phyloP scores from a whole-genome alignment of 805 yeast genomes.

The Kuraishia borneana region DNA sequence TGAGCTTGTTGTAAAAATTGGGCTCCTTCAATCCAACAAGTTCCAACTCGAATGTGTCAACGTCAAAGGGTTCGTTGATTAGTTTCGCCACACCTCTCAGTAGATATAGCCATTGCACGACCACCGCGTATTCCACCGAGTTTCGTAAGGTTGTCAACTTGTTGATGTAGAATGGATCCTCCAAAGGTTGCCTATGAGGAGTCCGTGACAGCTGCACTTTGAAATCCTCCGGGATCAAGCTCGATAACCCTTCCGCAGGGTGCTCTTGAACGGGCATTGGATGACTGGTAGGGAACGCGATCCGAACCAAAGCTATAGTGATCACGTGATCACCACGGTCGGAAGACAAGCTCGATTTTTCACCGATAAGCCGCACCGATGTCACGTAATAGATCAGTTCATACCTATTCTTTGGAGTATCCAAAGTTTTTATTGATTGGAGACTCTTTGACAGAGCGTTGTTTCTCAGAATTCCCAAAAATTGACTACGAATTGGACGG shows the following conservation, averaged over 20 bases:
- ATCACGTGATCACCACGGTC: not conserved
- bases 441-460: slow-evolving; percentile 23
- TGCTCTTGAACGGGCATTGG: slow-evolving; percentile 9
- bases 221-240: slow-evolving; percentile 21
- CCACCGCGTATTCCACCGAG: slow-evolving; percentile 24
- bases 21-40: slow-evolving; percentile 32
- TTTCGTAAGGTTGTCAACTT: slow-evolving; percentile 21
- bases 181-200: slow-evolving; percentile 25
- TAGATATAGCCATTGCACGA: slow-evolving; percentile 45
- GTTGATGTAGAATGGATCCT: slow-evolving; percentile 20
- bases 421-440: slow-evolving; percentile 15
- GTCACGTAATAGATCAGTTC: not conserved
- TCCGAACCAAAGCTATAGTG: not conserved
- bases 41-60: slow-evolving; percentile 53
- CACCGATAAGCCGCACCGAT: no score
- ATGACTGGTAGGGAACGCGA: not conserved
- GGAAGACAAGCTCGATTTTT: no score
- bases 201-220: slow-evolving; percentile 24
- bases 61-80: slow-evolving; percentile 41
- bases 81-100: slow-evolving; percentile 41
- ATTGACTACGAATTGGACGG: not conserved
- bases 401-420: not conserved
- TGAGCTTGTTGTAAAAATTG: slow-evolving; percentile 30
- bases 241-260: slow-evolving; percentile 19
- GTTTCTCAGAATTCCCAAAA: slow-evolving; percentile 11